Base-by-base conservation (phyloP, 2,329 filamentous ascomycete species). In the Onygena corvina region DNA sequence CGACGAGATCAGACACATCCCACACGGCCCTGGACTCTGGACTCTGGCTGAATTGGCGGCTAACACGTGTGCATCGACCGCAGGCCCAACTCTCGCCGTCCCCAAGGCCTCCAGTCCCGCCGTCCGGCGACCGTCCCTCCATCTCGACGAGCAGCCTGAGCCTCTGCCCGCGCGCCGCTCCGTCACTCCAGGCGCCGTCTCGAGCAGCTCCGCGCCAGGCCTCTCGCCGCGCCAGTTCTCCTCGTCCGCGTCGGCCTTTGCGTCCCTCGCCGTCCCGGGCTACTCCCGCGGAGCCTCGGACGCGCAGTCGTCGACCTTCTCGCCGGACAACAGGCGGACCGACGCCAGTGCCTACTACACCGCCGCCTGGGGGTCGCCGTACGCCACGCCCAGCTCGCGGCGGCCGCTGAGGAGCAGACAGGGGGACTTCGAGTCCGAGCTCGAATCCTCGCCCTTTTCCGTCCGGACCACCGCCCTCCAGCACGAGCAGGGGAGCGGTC, bases 301-400 rank as follows among this genome's bases (percentile, higher is more conserved):
- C 57, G 56, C 31, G 53, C 58, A 68, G 46, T 66, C 66, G 12
- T 57, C 60, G 29, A 59, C 62, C n/a, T 62, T 66, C 29, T 69
- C 68, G 14, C 64, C 66, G 30, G 63, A 66, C 31, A 66, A 68
- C 54, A 64, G 60, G 42, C 62, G 64, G 56, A 67, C 68, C 38
- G 71, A 73, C 54, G 73, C 71, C 51, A 72, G 69, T 54, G 64
- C 72, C 42, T 78, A 76, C 61, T 78, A 78, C 61, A 92, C 86
- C 42, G 83, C 87, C 45, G 89, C 83, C 64, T 94, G 89, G 88
- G 89, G 89, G 50, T 94, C 88, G 48, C 89, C 89, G 18, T 94
- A 94, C 68, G 81, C 84, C 49, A 76, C 82, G 33, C 71, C 74
- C 9, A 83, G 69, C 56, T 64, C 68, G 46, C 64, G 67, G 46